Base-by-base conservation (phyloP, 2,329 filamentous ascomycete species). In the Phaeosphaeriaceae sp. region DNA sequence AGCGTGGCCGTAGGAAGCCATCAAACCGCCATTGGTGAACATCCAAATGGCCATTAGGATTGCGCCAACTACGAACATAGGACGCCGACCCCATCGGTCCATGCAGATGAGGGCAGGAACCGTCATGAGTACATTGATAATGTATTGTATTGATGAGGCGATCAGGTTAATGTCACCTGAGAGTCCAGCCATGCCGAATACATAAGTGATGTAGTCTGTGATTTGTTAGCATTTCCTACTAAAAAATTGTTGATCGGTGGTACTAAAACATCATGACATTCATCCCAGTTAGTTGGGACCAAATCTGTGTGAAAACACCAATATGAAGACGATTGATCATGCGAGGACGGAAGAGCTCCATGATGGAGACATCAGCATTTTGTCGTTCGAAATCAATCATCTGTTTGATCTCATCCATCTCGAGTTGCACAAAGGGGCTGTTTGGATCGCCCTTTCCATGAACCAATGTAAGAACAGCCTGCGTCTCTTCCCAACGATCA, bases 41-140 rank as follows among this genome's bases (percentile, higher is more conserved):
- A 88, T 74, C 75, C 81, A 86, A 5, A 77, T 77, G 69, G 68
- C 68, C 87, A 90, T 90, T 38, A 88, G 74, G 18, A 81, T 73
- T 5, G 86, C 82, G 40, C 87, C 88, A 20, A 85, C 65, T n/a
- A 90, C 76, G 29, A 90, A 77, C 4, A 87, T 83, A 1, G 77
- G 77, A 34, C 88, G 88, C 56, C 89, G 88, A 38, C 90, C 90
- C 85, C 87, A 90, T 46, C 80, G 79, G 60, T 94, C 89, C 61
- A 92, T 82, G 76, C 79, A 92, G 48, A 92, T 73, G 18, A 93
- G 80, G 1, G 89, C 89, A 0, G 88, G 87, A 3, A 92, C 70
- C 0, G 90, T 93, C 85, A 90, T 89, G 43, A 86, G 52, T 1
- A 93, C 89, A 70, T 92, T 92, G 77, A 93, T 90, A 61, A 92